Conservation (phyloP, 1,284 basidiomycete genomes). For the Melampsora occidentalis region DNA sequence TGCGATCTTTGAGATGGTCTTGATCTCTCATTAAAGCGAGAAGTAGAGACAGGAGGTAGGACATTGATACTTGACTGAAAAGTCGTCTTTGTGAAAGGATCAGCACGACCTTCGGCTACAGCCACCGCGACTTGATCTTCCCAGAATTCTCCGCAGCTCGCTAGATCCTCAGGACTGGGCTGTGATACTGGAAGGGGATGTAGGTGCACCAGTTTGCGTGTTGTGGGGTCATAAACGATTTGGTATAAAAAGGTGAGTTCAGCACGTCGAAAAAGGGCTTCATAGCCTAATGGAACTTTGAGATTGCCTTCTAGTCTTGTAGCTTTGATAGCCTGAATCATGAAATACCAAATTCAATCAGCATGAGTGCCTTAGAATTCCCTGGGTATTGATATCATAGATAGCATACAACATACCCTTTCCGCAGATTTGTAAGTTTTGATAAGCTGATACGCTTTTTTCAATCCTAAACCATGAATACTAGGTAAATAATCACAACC, state of each 20-base stretch:
- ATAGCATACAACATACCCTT: constrained; percentile 59
- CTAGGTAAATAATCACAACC: constrained; percentile 83
- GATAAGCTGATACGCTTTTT: constrained; percentile 83
- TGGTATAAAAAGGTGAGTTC: constrained; percentile 80
- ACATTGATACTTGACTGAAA: constrained; percentile 6
- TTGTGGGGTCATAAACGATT: constrained; percentile 77
- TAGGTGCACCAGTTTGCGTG: constrained; percentile 67
- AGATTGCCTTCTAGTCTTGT: constrained; percentile 81
- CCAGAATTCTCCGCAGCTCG: constrained; percentile 30
- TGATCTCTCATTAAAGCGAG: no score
- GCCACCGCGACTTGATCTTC: constrained; percentile 24
- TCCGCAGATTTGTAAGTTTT: constrained; percentile 81
- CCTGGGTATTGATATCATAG: no score
- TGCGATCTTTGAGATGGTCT: background rate
- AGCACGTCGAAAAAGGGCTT: constrained; percentile 24
- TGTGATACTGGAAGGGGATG: constrained; percentile 59
- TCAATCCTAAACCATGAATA: constrained; percentile 58
- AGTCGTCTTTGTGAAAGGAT: constrained; percentile 18
- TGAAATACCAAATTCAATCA: constrained; percentile 3
- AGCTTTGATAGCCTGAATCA: constrained; percentile 61
- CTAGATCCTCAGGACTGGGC: constrained; percentile 8
- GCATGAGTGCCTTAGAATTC: no score
- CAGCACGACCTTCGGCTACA: constrained; percentile 33
- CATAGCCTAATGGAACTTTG: constrained; percentile 72
- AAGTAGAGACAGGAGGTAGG: background rate